A percentile compares a stretch with the other conserved stretches of the same genome.
These are phyloP conservation scores for Rhynchosporium agropyri DNA, from an alignment of 2,329 filamentous ascomycete genomes.

Conservation along the genomic window DNA sequence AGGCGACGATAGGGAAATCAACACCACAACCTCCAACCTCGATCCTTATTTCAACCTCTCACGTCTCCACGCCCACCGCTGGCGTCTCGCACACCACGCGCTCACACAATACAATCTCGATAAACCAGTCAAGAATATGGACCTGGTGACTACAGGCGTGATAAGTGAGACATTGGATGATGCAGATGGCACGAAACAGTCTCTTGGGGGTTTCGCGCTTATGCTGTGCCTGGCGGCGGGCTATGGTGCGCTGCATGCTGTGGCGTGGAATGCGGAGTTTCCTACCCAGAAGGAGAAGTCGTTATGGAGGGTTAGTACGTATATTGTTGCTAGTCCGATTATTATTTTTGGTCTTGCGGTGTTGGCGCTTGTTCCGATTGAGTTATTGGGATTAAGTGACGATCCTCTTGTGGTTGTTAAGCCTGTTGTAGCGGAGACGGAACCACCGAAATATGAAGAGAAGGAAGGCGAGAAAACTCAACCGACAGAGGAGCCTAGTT, in stretches of 20 bases:
- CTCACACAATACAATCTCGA: neutral
- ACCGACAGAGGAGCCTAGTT: neutral
- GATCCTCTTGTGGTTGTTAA: no score
- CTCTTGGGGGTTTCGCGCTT: neutral
- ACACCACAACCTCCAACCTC: neutral
- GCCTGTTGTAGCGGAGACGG: no score
- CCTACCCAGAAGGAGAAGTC: neutral
- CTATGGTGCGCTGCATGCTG: slow-evolving; percentile 1
- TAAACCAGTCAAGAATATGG: neutral
- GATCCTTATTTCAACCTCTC: neutral
- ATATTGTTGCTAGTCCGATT: neutral
- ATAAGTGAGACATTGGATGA: neutral
- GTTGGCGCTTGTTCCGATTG: neutral
- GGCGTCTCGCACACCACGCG: slow-evolving; percentile 2
- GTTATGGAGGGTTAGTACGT: neutral
- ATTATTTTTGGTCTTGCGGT: neutral
- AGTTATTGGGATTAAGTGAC: neutral
- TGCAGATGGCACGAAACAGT: neutral
- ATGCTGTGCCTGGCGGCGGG: neutral
- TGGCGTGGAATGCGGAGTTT: slow-evolving; percentile 7
- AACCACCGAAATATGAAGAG: no score
- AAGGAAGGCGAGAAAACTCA: neutral
- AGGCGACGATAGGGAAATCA: neutral
- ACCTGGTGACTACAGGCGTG: neutral
- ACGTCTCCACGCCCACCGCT: neutral